Evolutionary conservation across 495 filamentous ascomycete genomes (phyloP).

Genomic region (Penicillium diatomitis): DNA sequence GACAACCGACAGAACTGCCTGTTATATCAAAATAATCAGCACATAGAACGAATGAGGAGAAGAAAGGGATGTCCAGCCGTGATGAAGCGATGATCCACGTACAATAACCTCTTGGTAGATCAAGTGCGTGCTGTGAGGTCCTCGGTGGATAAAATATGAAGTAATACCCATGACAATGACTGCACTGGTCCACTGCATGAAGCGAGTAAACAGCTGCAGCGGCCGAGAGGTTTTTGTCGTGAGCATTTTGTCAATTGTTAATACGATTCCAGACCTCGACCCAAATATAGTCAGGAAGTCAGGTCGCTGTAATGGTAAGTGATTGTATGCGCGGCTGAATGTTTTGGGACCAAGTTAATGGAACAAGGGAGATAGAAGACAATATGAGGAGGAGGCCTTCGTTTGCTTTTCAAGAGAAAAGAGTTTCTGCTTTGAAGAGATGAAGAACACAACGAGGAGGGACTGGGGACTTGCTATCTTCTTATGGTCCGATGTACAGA

Average conservation of each 20-base stretch:
- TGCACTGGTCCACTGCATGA: conserved; percentile 44
- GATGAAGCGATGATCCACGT: conserved; percentile 13
- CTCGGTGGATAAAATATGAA: conserved; percentile 42
- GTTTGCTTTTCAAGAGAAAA: too few species aligned
- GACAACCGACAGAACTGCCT: conserved; percentile 47
- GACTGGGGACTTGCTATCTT: too few species aligned
- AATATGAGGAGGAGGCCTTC: too few species aligned
- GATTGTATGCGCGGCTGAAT: too few species aligned
- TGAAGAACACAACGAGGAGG: too few species aligned
- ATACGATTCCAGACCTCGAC: neutral
- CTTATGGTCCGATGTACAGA: too few species aligned
- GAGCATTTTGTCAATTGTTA: conserved; percentile 18
- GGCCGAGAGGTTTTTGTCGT: conserved; percentile 25
- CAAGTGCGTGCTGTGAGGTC: conserved; percentile 32
- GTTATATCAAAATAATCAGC: neutral
- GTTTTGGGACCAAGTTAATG: too few species aligned
- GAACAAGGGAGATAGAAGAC: too few species aligned
- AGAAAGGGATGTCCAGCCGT: too few species aligned
- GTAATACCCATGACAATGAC: conserved; percentile 54
- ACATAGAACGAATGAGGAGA: neutral
- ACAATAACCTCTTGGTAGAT: conserved; percentile 52
- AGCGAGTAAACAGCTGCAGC: conserved; percentile 25
- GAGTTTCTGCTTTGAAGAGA: too few species aligned
- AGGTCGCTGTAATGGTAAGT: too few species aligned
- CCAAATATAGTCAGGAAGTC: too few species aligned